Conservation (phyloP, 345 rosid genomes). For the Eucalyptus viminalis region DNA sequence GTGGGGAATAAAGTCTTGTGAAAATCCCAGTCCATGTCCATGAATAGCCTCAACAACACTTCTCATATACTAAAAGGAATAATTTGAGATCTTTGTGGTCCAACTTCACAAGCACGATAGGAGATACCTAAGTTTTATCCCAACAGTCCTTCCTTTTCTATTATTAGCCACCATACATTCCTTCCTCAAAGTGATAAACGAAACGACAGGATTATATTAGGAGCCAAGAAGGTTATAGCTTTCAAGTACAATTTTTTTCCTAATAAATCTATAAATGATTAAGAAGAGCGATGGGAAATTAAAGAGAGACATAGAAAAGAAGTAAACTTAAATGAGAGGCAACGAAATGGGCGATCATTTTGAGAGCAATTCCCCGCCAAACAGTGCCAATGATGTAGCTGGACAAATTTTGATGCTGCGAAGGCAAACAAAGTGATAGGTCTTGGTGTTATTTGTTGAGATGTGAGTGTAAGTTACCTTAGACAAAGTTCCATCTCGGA, state of each 20-base stretch:
- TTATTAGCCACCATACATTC: neutral
- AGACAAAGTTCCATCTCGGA: neutral
- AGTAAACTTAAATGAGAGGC: conserved; percentile 65
- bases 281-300: neutral
- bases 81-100: neutral
- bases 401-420: conserved; percentile 67
- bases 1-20: neutral
- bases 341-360: conserved; percentile 76
- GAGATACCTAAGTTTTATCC: too few relatives aligned
- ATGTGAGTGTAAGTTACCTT: neutral
- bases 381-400: conserved; percentile 82
- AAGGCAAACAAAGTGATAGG: conserved; percentile 72
- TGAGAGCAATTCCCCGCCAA: conserved; percentile 92
- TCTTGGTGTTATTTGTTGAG: conserved; percentile 16
- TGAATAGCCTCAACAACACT: neutral
- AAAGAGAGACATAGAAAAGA: neutral
- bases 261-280: neutral
- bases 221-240: neutral
- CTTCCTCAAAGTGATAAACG: neutral
- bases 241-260: neutral
- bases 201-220: neutral
- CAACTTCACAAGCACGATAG: neutral
- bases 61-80: neutral
- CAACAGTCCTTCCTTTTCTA: neutral
- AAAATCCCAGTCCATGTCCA: neutral